Conservation (phyloP, 345 rosid genomes). For the Citropsis articulata region DNA sequence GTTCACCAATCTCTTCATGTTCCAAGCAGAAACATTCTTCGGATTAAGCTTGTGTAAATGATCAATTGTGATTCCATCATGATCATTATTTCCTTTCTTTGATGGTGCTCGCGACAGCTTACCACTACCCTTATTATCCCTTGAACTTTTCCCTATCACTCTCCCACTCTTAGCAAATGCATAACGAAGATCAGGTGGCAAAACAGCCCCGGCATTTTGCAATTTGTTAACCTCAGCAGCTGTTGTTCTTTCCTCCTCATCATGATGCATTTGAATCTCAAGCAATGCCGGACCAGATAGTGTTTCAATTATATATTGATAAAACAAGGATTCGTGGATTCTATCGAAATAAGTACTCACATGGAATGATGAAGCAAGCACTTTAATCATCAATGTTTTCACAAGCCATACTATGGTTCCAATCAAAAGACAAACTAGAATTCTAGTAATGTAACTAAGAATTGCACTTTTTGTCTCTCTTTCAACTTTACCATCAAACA, state of each 20-base stretch:
- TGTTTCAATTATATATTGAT: constrained; percentile 80
- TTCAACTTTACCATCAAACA: constrained; percentile 59
- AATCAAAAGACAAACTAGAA: constrained; percentile 63
- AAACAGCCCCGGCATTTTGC: constrained; percentile 57
- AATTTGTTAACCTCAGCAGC: constrained; percentile 45
- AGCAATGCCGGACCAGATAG: constrained; percentile 75
- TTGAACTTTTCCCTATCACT: constrained; percentile 6
- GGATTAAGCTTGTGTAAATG: constrained; percentile 65
- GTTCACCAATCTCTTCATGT: constrained; percentile 91
- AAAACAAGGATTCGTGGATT: constrained; percentile 77
- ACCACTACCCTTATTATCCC: constrained; percentile 30
- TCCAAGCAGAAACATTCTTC: constrained; percentile 92
- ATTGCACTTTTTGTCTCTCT: constrained; percentile 24
- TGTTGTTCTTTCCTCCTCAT: constrained; percentile 41
- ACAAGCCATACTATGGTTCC: constrained; percentile 70
- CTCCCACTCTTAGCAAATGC: constrained; percentile 41
- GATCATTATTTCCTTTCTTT: constrained; percentile 22
- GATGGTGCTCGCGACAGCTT: constrained; percentile 34
- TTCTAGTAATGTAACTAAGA: constrained; percentile 57
- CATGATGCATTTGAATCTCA: constrained; percentile 45
- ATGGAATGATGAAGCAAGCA: constrained; percentile 82
- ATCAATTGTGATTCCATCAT: constrained; percentile 51
- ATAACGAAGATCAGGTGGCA: constrained; percentile 61
- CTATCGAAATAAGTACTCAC: constrained; percentile 91
- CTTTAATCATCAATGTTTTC: constrained; percentile 85